Base-by-base conservation (phyloP, 2,329 filamentous ascomycete genomes). In the Aspergillus texensis region DNA sequence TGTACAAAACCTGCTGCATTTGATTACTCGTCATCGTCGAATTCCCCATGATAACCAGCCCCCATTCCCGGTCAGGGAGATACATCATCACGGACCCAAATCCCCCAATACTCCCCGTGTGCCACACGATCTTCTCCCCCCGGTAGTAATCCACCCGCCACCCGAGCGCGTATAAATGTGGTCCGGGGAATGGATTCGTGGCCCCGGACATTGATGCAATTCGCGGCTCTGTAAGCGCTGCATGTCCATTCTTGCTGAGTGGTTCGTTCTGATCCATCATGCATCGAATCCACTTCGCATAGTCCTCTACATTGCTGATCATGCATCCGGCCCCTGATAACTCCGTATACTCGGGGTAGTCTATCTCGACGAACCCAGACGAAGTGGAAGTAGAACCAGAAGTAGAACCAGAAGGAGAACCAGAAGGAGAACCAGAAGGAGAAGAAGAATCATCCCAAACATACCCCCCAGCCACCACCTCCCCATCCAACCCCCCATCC, bases 271-370 rank as follows among this genome's bases (percentile, higher is more conserved):
- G 71, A 6, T 14, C 5, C 56, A 78, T 67, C 45, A 79, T 63
- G 3, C 71, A 71, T 55, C 71, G 67, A 4, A 77, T 62, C 45
- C 62, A 79, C 58, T 68, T 70, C 54, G 72, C 68, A 43, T 72
- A 75, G 61, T 78, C 77, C 34, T 66, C 70, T n/a, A 66, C 71
- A 36, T 69, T 73, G 5, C 71, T 73, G 43, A 81, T 75, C 30
- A 83, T 75, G 19, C 75, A 76, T 0, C 83, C 83, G 0, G 82
- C 82, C 0, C 81, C 83, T 48, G 77, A 76, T 1, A 50, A 14
- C 46, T 28, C 46, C 2, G 24, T 16, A 5, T 50, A 50, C 26
- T 30, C 46, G 3, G 46, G 46, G 16, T 50, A 10, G 3, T 4
- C 71, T 74, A 45, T 72, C 73, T 2, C 74, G 68, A 2, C 71